Evolutionary conservation across 768 basidiomycete species (phyloP).

Genomic region (Cystofilobasidium ferigula): DNA sequence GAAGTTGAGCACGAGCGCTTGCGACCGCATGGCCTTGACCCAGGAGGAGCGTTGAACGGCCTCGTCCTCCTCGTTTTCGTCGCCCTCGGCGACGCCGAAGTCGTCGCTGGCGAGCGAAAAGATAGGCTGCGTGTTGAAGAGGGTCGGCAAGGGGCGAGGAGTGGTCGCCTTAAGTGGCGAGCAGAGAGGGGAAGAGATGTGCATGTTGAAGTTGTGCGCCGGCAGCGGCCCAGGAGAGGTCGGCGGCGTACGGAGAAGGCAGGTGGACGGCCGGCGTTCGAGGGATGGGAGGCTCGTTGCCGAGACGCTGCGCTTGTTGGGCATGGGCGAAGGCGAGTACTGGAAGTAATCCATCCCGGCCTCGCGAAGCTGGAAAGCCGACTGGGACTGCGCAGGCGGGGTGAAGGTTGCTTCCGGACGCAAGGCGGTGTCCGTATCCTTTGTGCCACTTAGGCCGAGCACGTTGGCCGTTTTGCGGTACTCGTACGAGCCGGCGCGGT

Average conservation of each 20-base stretch:
- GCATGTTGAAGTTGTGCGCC: not conserved
- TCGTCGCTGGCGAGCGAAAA: slow-evolving; percentile 4
- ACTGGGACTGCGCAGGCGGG: not conserved
- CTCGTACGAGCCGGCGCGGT: slow-evolving; percentile 2
- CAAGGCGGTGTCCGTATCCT: not conserved
- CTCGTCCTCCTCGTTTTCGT: not conserved
- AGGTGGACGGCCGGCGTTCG: not conserved
- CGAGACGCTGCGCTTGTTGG: not conserved
- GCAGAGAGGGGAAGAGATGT: not conserved
- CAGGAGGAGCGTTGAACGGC: not conserved
- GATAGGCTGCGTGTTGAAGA: slow-evolving; percentile 11
- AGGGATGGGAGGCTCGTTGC: not conserved
- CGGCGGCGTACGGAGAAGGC: not conserved
- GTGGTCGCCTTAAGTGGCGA: slow-evolving; percentile 4
- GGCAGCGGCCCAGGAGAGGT: not conserved
- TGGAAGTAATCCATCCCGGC: slow-evolving; percentile 1
- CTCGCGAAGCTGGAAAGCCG: too few relatives aligned
- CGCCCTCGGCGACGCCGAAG: not conserved
- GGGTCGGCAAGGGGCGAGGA: slow-evolving; percentile 14
- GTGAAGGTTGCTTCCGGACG: too few relatives aligned
- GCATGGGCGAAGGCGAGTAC: slow-evolving; percentile 1
- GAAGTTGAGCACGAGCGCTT: not conserved
- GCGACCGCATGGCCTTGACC: not conserved
- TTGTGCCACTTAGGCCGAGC: not conserved
- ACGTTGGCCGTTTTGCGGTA: not conserved